Conservation (phyloP, 345 rosid species). For the Eucalyptus viminalis region DNA sequence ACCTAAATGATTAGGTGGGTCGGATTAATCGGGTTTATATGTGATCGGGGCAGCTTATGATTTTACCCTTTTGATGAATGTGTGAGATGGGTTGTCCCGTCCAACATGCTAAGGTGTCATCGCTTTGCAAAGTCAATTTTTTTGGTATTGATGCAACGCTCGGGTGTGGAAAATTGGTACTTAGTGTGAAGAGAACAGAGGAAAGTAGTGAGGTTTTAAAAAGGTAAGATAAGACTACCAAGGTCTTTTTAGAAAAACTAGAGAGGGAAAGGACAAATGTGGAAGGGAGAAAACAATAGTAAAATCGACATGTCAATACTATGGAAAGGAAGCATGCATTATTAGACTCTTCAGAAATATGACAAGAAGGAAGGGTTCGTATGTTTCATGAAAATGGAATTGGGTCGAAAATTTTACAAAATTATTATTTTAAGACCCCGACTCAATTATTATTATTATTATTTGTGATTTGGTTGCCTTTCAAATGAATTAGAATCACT, state of each 20-base stretch:
- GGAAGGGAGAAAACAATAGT: neutral
- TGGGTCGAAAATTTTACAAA: rapidly evolving
- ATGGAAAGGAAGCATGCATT: neutral
- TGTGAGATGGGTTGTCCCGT: neutral
- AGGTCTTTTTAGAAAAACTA: neutral
- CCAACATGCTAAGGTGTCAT: neutral
- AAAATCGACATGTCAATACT: neutral
- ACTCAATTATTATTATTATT: neutral
- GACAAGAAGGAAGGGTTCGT: neutral
- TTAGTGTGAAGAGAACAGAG: neutral
- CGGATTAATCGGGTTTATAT: neutral
- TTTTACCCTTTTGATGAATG: neutral
- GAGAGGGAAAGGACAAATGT: neutral
- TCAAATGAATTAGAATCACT: neutral
- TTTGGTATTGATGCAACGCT: neutral
- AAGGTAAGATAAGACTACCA: neutral
- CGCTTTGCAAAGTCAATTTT: neutral
- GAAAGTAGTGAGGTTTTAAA: neutral
- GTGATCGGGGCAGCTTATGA: neutral
- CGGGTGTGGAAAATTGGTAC: neutral
- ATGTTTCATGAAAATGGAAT: neutral
- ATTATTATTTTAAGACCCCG: neutral
- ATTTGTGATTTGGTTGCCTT: neutral
- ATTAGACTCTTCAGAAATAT: neutral
- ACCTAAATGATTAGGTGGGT: neutral